Evolutionary conservation across 305 asterid species (phyloP).

Genomic region (Fraxinus angustifolia): DNA sequence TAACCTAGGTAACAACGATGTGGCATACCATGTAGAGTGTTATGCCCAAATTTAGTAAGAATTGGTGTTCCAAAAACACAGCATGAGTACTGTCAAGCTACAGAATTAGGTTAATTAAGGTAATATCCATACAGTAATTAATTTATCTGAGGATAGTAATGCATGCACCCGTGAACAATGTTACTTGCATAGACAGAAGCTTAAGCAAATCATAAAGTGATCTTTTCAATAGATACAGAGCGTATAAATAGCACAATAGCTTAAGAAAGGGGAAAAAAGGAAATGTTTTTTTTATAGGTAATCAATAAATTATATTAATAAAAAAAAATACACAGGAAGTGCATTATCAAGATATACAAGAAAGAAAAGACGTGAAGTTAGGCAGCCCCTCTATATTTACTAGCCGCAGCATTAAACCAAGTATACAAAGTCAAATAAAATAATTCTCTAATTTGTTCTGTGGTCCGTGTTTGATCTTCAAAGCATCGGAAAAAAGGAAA

Average conservation of each 20-base stretch:
- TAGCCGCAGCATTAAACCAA: too few species aligned
- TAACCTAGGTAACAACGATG: slow-evolving; percentile 56
- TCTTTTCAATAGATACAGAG: neutral
- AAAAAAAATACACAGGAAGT: too few species aligned
- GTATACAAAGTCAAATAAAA: too few species aligned
- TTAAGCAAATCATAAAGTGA: neutral
- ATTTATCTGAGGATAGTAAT: neutral
- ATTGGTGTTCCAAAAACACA: neutral
- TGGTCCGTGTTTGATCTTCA: too few species aligned
- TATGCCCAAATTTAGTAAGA: slow-evolving; percentile 9
- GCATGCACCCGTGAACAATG: neutral
- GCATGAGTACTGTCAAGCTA: slow-evolving; percentile 17
- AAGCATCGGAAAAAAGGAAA: neutral
- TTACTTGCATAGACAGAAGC: neutral
- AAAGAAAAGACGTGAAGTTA: too few species aligned
- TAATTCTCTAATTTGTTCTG: too few species aligned
- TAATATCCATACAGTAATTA: neutral
- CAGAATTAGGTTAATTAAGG: neutral
- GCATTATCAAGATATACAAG: too few species aligned
- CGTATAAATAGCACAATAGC: neutral
- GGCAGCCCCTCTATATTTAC: too few species aligned
- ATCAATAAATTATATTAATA: too few species aligned
- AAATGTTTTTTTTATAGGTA: neutral
- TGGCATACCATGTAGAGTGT: neutral
- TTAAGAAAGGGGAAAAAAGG: neutral